These are phyloP conservation scores for Lasiosphaeriaceae sp. DNA, from an alignment of 495 filamentous ascomycete genomes.

Conservation along the genomic window DNA sequence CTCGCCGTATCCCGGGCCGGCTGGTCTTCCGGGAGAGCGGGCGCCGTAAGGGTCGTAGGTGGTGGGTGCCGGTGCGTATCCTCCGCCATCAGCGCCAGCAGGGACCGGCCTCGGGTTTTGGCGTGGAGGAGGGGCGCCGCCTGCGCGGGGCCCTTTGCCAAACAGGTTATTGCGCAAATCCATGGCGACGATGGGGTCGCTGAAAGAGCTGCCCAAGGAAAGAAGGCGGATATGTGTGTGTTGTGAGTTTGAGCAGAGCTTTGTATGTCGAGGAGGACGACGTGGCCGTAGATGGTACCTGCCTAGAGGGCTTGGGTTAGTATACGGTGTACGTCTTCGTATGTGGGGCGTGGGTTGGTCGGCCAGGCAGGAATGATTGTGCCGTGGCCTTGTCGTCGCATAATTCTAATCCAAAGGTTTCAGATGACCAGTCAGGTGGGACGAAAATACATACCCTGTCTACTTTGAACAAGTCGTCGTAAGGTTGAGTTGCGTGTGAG, in stretches of 20 bases:
- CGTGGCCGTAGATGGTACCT: no score
- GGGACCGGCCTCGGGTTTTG: background rate
- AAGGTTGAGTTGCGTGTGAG: no score
- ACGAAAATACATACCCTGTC: no score
- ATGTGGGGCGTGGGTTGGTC: no score
- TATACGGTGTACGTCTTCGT: no score
- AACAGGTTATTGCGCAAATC: conserved; percentile 41
- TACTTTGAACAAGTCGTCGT: no score
- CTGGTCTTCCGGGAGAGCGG: conserved; percentile 12
- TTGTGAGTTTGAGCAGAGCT: background rate
- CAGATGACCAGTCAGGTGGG: no score
- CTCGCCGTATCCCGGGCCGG: conserved; percentile 12
- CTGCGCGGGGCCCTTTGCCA: conserved; percentile 21
- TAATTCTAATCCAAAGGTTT: no score
- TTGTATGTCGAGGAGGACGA: no score
- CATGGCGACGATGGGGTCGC: conserved; percentile 19
- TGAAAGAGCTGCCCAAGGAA: background rate
- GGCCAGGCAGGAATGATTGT: no score
- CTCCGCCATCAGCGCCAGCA: conserved; percentile 10
- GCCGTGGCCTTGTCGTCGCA: no score
- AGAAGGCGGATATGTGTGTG: background rate
- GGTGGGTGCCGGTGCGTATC: conserved; percentile 17
- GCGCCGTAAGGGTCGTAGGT: conserved; percentile 19
- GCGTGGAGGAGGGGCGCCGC: conserved; percentile 18
- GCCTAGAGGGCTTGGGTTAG: no score